phyloP scores from a whole-genome alignment of 2,329 filamentous ascomycete species.

The Orbilia oligospora region DNA sequence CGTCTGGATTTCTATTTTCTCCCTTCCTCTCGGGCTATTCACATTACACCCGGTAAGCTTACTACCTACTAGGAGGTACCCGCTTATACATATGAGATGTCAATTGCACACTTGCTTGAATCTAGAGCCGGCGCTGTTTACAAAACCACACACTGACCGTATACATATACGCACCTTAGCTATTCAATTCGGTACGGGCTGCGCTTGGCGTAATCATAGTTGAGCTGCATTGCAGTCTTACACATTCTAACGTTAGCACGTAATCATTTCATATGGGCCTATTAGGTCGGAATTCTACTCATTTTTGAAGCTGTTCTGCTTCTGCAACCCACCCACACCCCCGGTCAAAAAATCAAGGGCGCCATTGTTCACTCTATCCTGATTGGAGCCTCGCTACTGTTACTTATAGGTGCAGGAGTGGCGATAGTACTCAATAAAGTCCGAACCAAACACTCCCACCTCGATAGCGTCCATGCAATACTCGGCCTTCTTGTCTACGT shows the following conservation, averaged over 20 bases:
- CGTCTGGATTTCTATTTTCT: conserved; percentile 83
- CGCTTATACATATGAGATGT: no score
- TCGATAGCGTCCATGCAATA: conserved; percentile 84
- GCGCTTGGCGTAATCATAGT: background rate
- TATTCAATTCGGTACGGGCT: conserved; percentile 20
- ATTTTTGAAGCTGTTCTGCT: conserved; percentile 85
- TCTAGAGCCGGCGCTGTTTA: background rate
- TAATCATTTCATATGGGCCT: background rate
- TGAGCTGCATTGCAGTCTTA: conserved; percentile 68
- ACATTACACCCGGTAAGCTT: conserved; percentile 86
- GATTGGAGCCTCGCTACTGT: conserved; percentile 76
- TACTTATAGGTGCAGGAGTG: conserved; percentile 76
- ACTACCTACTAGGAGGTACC: conserved; percentile 70
- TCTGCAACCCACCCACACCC: conserved; percentile 87
- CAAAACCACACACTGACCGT: background rate
- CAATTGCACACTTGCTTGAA: no score
- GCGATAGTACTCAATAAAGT: conserved; percentile 87
- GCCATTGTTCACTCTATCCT: conserved; percentile 78
- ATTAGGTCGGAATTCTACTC: conserved; percentile 76
- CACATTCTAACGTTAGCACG: background rate
- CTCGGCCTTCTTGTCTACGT: conserved; percentile 83
- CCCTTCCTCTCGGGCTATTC: conserved; percentile 81
- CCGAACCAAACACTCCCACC: conserved; percentile 74
- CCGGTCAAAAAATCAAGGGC: conserved; percentile 78
- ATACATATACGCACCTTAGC: background rate